phyloP scores from a whole-genome alignment of 306 rosid species.

The Lathyrus tuberosus region DNA sequence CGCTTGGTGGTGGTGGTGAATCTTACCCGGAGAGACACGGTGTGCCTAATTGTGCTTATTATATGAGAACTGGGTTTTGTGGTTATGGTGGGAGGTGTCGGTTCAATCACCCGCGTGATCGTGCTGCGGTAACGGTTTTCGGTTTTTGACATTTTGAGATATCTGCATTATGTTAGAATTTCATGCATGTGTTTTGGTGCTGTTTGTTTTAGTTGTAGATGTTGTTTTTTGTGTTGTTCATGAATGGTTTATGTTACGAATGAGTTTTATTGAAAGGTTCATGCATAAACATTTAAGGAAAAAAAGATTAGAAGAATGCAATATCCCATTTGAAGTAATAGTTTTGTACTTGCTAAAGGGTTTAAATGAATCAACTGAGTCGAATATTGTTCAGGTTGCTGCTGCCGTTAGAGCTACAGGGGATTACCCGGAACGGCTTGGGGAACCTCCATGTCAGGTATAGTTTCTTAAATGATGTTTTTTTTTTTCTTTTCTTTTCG shows the following conservation, averaged over 20 bases:
- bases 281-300: not conserved
- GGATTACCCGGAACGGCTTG: constrained; percentile 87
- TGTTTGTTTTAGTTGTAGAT: constrained; percentile 11
- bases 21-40: constrained; percentile 83
- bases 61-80: constrained; percentile 85
- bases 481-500: no score
- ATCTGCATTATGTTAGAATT: constrained; percentile 37
- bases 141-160: constrained; percentile 21
- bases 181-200: constrained; percentile 22
- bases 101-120: constrained; percentile 86
- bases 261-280: not conserved
- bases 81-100: constrained; percentile 89
- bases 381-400: constrained; percentile 58
- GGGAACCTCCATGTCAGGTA: constrained; percentile 71
- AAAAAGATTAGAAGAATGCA: constrained; percentile 5
- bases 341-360: not conserved
- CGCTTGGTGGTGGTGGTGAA: constrained; percentile 54
- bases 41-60: constrained; percentile 77
- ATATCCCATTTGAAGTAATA: not conserved
- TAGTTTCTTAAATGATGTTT: no score
- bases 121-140: constrained; percentile 67
- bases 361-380: constrained; percentile 33
- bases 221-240: not conserved
- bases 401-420: constrained; percentile 92
- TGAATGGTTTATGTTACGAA: not conserved